These are phyloP conservation scores for Phytophthora agathidicida DNA, from an alignment of 352 stramenopile species.

Conservation along the genomic window DNA sequence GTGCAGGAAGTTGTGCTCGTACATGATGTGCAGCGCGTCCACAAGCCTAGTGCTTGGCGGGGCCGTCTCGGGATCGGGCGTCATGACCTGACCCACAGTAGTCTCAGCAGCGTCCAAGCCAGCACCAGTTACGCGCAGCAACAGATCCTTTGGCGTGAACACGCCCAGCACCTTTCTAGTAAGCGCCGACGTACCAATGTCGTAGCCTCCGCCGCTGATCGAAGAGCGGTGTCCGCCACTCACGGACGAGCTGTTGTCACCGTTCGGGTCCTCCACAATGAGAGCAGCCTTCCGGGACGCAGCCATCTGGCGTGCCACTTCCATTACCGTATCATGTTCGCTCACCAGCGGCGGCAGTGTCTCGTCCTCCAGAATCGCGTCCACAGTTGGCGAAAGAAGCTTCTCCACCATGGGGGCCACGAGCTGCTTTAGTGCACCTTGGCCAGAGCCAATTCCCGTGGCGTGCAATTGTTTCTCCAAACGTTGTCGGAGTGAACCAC, in stretches of 20 bases:
- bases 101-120: conserved; percentile 91
- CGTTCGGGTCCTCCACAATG: conserved; percentile 74
- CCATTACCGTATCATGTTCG: conserved; percentile 80
- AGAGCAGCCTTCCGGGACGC: conserved; percentile 81
- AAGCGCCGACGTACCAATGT: conserved; percentile 46
- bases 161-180: conserved; percentile 91
- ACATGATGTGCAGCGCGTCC: conserved; percentile 98
- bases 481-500: conserved; percentile 70
- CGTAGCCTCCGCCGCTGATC: conserved; percentile 41
- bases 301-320: conserved; percentile 88
- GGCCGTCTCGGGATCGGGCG: conserved; percentile 94
- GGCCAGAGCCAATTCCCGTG: conserved; percentile 64
- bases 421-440: conserved; percentile 72
- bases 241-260: conserved; percentile 40
- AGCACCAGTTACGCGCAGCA: conserved; percentile 94
- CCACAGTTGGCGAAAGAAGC: conserved; percentile 81
- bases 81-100: conserved; percentile 95
- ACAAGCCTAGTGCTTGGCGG: conserved; percentile 93
- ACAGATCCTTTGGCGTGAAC: conserved; percentile 98
- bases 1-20: conserved; percentile 98
- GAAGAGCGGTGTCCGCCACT: conserved; percentile 45
- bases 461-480: conserved; percentile 80
- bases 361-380: conserved; percentile 82
- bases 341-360: conserved; percentile 80
- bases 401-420: conserved; percentile 88